Evolutionary conservation across 768 basidiomycete species (phyloP).

Genomic region (Pleurotus cornucopiae): DNA sequence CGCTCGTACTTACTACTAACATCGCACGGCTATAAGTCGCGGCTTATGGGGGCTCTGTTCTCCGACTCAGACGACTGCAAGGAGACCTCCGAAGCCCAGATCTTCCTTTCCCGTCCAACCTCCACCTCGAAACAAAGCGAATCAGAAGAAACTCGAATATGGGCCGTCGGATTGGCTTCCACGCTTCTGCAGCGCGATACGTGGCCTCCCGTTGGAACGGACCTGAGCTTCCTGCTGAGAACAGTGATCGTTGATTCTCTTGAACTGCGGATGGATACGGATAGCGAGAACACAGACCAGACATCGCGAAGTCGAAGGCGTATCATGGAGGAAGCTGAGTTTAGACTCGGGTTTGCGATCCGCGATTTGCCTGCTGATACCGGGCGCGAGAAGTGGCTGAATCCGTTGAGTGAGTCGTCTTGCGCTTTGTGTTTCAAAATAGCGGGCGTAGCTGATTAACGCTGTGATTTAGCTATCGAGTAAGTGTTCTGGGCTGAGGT

Average conservation of each 20-base stretch:
- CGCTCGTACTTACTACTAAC: conserved; percentile 75
- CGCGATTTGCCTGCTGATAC: conserved; percentile 63
- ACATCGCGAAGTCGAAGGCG: conserved; percentile 17
- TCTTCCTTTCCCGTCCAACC: conserved; percentile 8
- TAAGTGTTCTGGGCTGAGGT: conserved; percentile 21
- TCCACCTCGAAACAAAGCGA: conserved; percentile 5
- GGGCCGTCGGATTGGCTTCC: conserved; percentile 72
- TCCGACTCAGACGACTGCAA: conserved; percentile 61
- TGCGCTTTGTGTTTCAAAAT: background rate
- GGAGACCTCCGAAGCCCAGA: conserved; percentile 19
- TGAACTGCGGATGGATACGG: conserved; percentile 23
- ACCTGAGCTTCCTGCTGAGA: conserved; percentile 77
- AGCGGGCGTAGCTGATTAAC: background rate
- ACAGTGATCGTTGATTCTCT: conserved; percentile 85
- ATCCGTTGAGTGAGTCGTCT: conserved; percentile 66
- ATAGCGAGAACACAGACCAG: background rate
- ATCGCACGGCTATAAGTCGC: conserved; percentile 66
- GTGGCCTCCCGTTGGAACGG: conserved; percentile 87
- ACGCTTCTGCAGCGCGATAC: conserved; percentile 66
- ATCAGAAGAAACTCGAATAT: conserved; percentile 27
- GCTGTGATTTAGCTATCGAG: conserved; percentile 38
- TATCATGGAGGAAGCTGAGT: conserved; percentile 60
- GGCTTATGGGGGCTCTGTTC: conserved; percentile 71
- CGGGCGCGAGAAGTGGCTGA: conserved; percentile 72
- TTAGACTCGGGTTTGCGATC: conserved; percentile 81